Percentiles rank a stretch among this genome's conserved stretches.
Evolutionary conservation across 768 basidiomycete species (phyloP).

Genomic region (Boletus rubescentipes): DNA sequence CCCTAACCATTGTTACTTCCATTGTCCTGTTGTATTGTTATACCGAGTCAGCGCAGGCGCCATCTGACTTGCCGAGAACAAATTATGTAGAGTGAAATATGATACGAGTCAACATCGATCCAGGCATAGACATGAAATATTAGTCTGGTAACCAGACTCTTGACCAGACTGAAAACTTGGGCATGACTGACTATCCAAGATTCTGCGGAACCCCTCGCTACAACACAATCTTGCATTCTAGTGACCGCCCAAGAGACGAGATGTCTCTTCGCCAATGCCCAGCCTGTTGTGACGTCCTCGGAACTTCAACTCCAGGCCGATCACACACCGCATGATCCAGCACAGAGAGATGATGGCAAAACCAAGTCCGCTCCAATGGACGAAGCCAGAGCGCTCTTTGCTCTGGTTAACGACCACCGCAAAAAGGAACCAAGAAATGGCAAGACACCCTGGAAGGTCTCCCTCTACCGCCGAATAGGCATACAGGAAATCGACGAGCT

Average conservation of each 20-base stretch:
- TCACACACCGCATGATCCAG: constrained; percentile 58
- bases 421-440: constrained; percentile 64
- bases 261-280: constrained; percentile 33
- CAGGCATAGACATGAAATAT: constrained; percentile 4
- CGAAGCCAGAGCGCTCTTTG: constrained; percentile 45
- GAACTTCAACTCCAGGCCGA: constrained; percentile 38
- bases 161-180: neutral
- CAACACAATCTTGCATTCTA: neutral
- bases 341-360: constrained; percentile 63
- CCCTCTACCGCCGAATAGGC: constrained; percentile 64
- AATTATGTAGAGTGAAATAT: constrained; percentile 19
- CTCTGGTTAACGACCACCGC: constrained; percentile 59
- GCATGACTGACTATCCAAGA: constrained; percentile 7
- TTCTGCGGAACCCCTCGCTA: neutral
- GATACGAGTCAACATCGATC: constrained; percentile 4
- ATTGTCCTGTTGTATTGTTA: constrained; percentile 22
- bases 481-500: constrained; percentile 59
- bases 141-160: neutral
- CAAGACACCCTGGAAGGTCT: constrained; percentile 66
- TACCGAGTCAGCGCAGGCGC: constrained; percentile 9
- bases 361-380: constrained; percentile 67
- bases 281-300: constrained; percentile 33
- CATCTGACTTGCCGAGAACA: constrained; percentile 4
- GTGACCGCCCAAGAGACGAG: constrained; percentile 33
- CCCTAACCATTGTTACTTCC: constrained; percentile 4